These are phyloP conservation scores for Zopfia rhizophila DNA, from an alignment of 2,329 filamentous ascomycete genomes.

Conservation along the genomic window DNA sequence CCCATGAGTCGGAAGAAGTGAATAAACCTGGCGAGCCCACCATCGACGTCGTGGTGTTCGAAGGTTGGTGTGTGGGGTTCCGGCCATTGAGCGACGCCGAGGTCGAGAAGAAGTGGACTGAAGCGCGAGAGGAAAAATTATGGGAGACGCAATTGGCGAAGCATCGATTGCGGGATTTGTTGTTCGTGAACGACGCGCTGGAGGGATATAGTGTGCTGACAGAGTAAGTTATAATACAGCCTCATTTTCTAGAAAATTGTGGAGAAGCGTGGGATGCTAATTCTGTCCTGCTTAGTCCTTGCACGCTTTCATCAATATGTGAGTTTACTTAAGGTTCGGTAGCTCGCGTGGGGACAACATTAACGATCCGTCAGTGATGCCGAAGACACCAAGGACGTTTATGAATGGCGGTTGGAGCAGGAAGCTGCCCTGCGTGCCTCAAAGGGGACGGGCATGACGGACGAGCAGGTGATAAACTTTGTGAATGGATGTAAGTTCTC, in stretches of 20 bases:
- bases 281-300: slow-evolving; percentile 55
- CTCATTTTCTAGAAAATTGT: background rate
- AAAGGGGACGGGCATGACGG: slow-evolving; percentile 79
- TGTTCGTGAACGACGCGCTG: slow-evolving; percentile 68
- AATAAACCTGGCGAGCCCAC: slow-evolving; percentile 64
- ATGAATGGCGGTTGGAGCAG: slow-evolving; percentile 84
- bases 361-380: slow-evolving; percentile 71
- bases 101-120: slow-evolving; percentile 63
- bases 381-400: slow-evolving; percentile 76
- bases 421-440: slow-evolving; percentile 72
- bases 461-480: slow-evolving; percentile 79
- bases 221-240: slow-evolving; percentile 48
- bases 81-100: slow-evolving; percentile 66
- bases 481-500: slow-evolving; percentile 64
- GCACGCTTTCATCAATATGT: slow-evolving; percentile 71
- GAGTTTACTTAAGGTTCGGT: slow-evolving; percentile 35
- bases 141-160: slow-evolving; percentile 57
- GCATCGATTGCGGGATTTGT: slow-evolving; percentile 63
- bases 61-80: slow-evolving; percentile 92
- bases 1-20: slow-evolving; percentile 69
- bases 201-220: slow-evolving; percentile 68
- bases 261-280: slow-evolving; percentile 18
- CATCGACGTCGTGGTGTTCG: slow-evolving; percentile 75
- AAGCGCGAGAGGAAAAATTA: slow-evolving; percentile 64
- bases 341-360: background rate